Conservation (phyloP, 768 basidiomycete species). For the Tulasnella sp. region DNA sequence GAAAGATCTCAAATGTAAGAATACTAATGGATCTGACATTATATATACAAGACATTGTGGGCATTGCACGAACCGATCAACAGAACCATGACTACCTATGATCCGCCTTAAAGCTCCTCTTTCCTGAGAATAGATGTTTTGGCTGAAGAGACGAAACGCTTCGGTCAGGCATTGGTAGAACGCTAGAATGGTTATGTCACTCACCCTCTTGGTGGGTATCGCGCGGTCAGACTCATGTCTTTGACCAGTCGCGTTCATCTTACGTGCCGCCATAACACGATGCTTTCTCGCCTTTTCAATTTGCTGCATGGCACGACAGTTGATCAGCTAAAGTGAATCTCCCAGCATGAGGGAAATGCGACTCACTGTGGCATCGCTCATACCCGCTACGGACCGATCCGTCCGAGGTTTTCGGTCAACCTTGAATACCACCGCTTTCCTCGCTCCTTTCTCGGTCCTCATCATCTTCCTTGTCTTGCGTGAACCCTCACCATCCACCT, state of each 20-base stretch:
- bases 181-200: slow-evolving; percentile 23
- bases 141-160: slow-evolving; percentile 40
- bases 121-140: slow-evolving; percentile 77
- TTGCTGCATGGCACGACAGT: not conserved
- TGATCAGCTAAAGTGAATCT: not conserved
- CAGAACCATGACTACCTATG: slow-evolving; percentile 7
- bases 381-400: slow-evolving; percentile 66
- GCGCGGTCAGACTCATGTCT: slow-evolving; percentile 78
- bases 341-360: not conserved
- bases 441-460: slow-evolving; percentile 27
- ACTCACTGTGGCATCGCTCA: slow-evolving; percentile 65
- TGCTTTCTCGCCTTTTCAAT: slow-evolving; percentile 9
- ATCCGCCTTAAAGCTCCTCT: slow-evolving; percentile 39
- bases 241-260: slow-evolving; percentile 69
- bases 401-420: slow-evolving; percentile 50
- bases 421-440: slow-evolving; percentile 35
- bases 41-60: too few relatives aligned
- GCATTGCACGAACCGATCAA: too few relatives aligned
- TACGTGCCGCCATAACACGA: slow-evolving; percentile 36
- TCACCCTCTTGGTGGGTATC: slow-evolving; percentile 74
- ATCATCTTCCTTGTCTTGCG: slow-evolving; percentile 34
- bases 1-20: too few relatives aligned
- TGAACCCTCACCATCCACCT: slow-evolving; percentile 22
- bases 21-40: too few relatives aligned
- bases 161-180: slow-evolving; percentile 8